Conservation (phyloP, 192 early-diverging fungal genomes). For the Coemansia biformis region DNA sequence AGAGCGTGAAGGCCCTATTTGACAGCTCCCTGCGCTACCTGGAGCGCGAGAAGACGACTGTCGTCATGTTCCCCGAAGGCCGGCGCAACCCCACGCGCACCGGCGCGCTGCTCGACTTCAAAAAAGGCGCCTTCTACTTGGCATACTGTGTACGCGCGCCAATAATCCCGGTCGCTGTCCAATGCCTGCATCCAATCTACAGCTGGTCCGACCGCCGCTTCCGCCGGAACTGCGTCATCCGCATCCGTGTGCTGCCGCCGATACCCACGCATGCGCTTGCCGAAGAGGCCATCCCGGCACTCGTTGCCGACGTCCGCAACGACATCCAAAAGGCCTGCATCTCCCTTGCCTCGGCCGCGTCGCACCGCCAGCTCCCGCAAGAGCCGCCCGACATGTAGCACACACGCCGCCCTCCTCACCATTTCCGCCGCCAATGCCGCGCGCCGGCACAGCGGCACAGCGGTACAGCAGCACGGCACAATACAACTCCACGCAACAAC, state of each 20-base stretch:
- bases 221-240: constrained; percentile 37
- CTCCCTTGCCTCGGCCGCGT: constrained; percentile 10
- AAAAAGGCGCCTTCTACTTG: constrained; percentile 95
- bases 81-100: constrained; percentile 71
- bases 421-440: no score
- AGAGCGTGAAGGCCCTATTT: constrained; percentile 72
- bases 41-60: constrained; percentile 65
- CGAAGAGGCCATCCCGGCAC: constrained; percentile 45
- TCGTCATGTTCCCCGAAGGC: constrained; percentile 91
- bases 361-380: neutral
- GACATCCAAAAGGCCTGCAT: constrained; percentile 40
- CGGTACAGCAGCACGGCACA: no score
- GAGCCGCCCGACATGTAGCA: no score
- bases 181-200: constrained; percentile 55
- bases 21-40: constrained; percentile 67
- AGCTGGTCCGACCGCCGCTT: constrained; percentile 34
- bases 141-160: constrained; percentile 81
- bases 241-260: constrained; percentile 44
- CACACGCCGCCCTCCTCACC: no score
- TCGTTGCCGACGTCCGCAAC: constrained; percentile 35
- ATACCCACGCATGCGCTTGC: constrained; percentile 40
- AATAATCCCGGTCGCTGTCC: constrained; percentile 81
- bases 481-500: no score
- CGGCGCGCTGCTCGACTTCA: constrained; percentile 78
- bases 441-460: no score